Base-by-base conservation (phyloP, 352 stramenopile genomes). In the Phytophthora tubulina region DNA sequence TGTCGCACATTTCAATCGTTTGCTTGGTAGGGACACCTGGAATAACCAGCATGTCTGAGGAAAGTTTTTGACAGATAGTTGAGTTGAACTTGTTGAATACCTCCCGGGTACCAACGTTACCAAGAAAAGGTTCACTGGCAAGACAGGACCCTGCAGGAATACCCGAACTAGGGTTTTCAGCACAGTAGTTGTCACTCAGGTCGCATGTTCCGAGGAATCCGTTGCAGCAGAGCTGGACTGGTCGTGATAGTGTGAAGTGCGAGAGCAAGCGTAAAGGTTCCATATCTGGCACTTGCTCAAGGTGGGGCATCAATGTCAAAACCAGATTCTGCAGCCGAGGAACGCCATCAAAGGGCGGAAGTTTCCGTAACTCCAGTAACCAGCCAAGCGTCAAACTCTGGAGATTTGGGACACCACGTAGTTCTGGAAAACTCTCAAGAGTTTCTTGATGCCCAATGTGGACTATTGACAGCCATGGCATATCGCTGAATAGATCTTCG, bases 381-480 rank as follows among this genome's bases (percentile, higher is more conserved):
- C 54, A 64, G 10, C 54, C 68, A 8, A 76, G 55, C 14, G 61
- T 70, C 41, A 76, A 50, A 35, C 38, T 60, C 30, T 76, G 45
- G 17, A 76, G 63, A 65, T 76, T 72, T 7, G 68, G 63, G 15
- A 68, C 68, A 11, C 68, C 68, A 35, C n/a, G 67, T 17, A 76
- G 56, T 27, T 32, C 15, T 9, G 68, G 68, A 33, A 76, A 17
- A 14, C n/a, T 51, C 7, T 7, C 3, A 13, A 76, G 48, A 6
- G 67, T 9, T 11, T 6, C n/a, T 4, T 76, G 68, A 41, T 48
- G 31, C 15, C 48, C 68, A 46, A 76, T 56, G 35, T 76, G 68
- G 30, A 76, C 10, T 44, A 41, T 55, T 2, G 63, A 68, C 14
- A 76, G 32, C 68, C 63, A 72, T 7, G 55, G 62, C 63, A 76